Evolutionary conservation across 139 green algal species (phyloP).

Genomic region (Ettlia oleoabundans): DNA sequence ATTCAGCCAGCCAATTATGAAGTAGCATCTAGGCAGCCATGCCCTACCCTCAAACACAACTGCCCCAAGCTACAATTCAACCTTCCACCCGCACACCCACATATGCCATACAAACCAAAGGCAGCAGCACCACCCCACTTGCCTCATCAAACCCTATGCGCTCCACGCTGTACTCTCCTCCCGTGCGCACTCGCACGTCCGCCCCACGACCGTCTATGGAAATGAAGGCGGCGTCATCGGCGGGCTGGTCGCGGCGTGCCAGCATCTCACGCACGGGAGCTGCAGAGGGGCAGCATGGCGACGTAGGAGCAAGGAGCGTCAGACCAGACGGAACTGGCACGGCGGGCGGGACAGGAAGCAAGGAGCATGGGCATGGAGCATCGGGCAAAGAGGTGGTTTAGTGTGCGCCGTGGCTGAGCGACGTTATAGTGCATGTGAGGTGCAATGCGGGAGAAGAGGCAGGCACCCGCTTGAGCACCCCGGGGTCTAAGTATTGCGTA

Average conservation of each 20-base stretch:
- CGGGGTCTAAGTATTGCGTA: no score
- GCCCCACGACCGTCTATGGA: slow-evolving; percentile 89
- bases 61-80: background rate
- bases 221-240: slow-evolving; percentile 78
- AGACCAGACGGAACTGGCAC: no score
- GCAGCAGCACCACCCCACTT: background rate
- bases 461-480: no score
- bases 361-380: no score
- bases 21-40: background rate
- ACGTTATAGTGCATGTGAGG: no score
- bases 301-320: background rate
- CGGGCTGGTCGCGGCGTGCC: background rate
- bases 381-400: no score
- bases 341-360: no score
- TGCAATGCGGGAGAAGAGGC: no score
- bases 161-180: slow-evolving; percentile 83
- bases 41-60: background rate
- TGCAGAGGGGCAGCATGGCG: slow-evolving; percentile 10
- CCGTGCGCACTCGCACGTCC: slow-evolving; percentile 85
- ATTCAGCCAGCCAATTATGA: no score
- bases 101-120: no score
- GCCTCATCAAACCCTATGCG: slow-evolving; percentile 73
- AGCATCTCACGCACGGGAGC: slow-evolving; percentile 66
- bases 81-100: no score
- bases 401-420: no score